These are phyloP conservation scores for Ligustrum vulgare DNA, from an alignment of 257 asterid genomes.

Conservation along the genomic window DNA sequence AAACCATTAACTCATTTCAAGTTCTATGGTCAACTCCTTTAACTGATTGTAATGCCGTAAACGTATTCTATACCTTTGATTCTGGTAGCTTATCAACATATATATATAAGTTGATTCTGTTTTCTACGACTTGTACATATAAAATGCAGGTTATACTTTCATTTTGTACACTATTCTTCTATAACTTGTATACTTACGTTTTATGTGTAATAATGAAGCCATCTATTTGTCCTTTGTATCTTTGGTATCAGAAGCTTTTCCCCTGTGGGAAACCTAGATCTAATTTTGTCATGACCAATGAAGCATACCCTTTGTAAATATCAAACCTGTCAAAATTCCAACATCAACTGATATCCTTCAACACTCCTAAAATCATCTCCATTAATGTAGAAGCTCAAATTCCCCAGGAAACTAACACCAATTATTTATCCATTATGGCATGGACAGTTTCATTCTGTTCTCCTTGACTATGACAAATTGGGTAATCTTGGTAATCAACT, in stretches of 20 bases:
- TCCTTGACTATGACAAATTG: not conserved
- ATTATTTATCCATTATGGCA: not conserved
- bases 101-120: too few species aligned
- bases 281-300: not conserved
- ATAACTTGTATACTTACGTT: not conserved
- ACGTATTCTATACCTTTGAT: not conserved
- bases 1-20: not conserved
- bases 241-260: not conserved
- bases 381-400: not conserved
- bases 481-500: not conserved
- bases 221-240: not conserved
- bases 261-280: not conserved
- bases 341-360: not conserved
- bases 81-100: not conserved
- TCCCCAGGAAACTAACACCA: not conserved
- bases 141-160: not conserved
- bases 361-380: not conserved
- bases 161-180: not conserved
- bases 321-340: not conserved
- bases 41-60: not conserved
- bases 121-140: not conserved
- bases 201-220: not conserved
- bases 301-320: not conserved
- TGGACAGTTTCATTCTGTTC: not conserved
- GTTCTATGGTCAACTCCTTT: not conserved